phyloP scores from a whole-genome alignment of 2,329 filamentous ascomycete genomes.

The Drechslerella dactyloides region DNA sequence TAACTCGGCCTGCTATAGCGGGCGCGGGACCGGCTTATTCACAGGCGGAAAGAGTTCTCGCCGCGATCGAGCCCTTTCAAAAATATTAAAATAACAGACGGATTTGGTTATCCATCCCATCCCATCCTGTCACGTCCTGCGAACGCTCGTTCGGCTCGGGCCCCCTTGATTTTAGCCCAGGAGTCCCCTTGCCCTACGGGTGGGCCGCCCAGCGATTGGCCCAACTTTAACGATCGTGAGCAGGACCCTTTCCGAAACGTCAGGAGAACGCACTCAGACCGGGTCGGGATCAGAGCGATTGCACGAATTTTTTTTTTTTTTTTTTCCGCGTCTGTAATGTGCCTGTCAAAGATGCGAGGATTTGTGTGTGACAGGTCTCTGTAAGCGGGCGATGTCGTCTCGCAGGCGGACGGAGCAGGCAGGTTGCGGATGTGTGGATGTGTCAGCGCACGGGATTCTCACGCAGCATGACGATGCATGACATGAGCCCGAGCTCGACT shows the following conservation, averaged over 20 bases:
- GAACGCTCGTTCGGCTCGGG: slow-evolving; percentile 37
- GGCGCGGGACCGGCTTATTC: neutral
- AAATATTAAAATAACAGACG: neutral
- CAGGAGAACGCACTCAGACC: slow-evolving; percentile 3
- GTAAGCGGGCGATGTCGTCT: no score
- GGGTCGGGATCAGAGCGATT: neutral
- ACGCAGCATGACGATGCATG: neutral
- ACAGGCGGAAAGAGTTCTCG: neutral
- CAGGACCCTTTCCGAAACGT: slow-evolving; percentile 4
- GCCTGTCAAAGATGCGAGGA: no score
- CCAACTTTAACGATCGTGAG: neutral
- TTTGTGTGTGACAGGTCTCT: no score
- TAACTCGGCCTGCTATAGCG: slow-evolving; percentile 2
- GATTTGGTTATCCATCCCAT: neutral
- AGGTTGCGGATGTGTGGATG: neutral
- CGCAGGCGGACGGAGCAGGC: neutral
- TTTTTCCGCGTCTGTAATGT: no score
- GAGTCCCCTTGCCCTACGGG: slow-evolving; percentile 46
- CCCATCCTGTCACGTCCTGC: neutral
- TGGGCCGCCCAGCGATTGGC: slow-evolving; percentile 18
- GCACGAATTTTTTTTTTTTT: no score
- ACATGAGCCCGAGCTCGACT: neutral
- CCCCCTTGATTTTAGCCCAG: slow-evolving; percentile 37
- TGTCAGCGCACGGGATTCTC: slow-evolving; percentile 1
- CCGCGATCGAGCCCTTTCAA: neutral